A percentile compares a stretch with the other conserved stretches of the same genome.
These are phyloP conservation scores for Hibiscus tridactylites DNA, from an alignment of 345 rosid species.

Conservation along the genomic window DNA sequence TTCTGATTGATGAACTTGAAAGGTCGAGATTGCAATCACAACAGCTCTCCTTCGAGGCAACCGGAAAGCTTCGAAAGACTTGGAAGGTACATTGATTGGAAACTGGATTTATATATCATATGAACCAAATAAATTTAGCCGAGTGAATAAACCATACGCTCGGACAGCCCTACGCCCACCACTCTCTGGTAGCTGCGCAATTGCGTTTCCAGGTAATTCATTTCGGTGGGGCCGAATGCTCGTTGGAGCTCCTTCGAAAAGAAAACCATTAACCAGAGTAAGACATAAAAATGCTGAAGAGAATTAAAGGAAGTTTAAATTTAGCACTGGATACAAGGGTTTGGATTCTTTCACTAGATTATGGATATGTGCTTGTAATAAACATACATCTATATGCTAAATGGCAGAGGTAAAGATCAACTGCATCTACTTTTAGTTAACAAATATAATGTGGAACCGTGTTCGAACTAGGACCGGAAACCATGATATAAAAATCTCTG, in stretches of 20 bases:
- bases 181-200: constrained; percentile 46
- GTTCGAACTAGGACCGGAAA: neutral
- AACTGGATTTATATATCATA: neutral
- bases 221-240: constrained; percentile 25
- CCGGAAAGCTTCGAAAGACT: neutral
- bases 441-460: neutral
- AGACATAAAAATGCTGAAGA: neutral
- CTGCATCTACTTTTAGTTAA: neutral
- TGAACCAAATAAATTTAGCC: constrained; percentile 22
- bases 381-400: neutral
- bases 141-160: constrained; percentile 57
- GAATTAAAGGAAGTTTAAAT: no score
- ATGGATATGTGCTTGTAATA: neutral
- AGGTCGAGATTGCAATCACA: neutral
- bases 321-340: no score
- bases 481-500: neutral
- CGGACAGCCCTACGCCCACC: constrained; percentile 60
- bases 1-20: neutral
- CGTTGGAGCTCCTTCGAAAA: constrained; percentile 40
- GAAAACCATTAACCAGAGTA: constrained; percentile 9
- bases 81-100: neutral
- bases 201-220: constrained; percentile 45
- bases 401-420: neutral
- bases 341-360: neutral
- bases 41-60: neutral